phyloP scores from a whole-genome alignment of 306 rosid genomes.

The Coriaria nepalensis region DNA sequence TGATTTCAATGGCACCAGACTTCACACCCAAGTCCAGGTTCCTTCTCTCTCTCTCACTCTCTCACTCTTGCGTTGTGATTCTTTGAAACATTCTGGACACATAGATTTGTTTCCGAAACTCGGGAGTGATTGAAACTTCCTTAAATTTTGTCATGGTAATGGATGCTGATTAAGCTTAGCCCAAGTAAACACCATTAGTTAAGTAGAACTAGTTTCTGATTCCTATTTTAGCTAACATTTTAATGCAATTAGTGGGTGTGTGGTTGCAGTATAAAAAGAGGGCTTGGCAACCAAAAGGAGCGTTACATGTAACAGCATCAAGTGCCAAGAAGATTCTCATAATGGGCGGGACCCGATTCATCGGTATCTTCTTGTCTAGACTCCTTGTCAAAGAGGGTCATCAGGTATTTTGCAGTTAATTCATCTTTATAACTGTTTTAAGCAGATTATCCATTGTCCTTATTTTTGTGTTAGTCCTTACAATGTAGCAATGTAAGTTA shows the following conservation, averaged over 20 bases:
- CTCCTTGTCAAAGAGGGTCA: constrained; percentile 92
- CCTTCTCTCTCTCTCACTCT: constrained; percentile 11
- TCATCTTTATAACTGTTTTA: background rate
- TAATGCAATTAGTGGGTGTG: background rate
- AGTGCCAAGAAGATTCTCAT: constrained; percentile 73
- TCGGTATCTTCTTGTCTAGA: constrained; percentile 85
- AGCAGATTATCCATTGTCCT: background rate
- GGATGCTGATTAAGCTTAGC: background rate
- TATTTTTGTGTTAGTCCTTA: background rate
- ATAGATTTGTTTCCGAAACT: too few relatives aligned
- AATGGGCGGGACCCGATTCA: constrained; percentile 95
- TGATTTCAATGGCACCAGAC: constrained; percentile 65
- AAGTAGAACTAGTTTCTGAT: too few relatives aligned
- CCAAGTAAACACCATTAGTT: too few relatives aligned
- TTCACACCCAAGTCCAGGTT: constrained; percentile 69
- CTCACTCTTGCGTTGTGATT: background rate
- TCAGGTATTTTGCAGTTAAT: constrained; percentile 33
- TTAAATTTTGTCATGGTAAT: background rate
- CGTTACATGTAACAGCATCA: constrained; percentile 53
- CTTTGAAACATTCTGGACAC: too few relatives aligned
- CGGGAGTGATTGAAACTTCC: background rate
- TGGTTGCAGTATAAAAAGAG: constrained; percentile 48
- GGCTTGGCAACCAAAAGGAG: constrained; percentile 46
- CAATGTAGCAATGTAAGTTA: background rate
- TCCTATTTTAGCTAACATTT: background rate